Evolutionary conservation across 2,329 filamentous ascomycete species (phyloP), one percentile per base, ranked within the genome.

Genomic region (Trichoderma polysporum): DNA sequence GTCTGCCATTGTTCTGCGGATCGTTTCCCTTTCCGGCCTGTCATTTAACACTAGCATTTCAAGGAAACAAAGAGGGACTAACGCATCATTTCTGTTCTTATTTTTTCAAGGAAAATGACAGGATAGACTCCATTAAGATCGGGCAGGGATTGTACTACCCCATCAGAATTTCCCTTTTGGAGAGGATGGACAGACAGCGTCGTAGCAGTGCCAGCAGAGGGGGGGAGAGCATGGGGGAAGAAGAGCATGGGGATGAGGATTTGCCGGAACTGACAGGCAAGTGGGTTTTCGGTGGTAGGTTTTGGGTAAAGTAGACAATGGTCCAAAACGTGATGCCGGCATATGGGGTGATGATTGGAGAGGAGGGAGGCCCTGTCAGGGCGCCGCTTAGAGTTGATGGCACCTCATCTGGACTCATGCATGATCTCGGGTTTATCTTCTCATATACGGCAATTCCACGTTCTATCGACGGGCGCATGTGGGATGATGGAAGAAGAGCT

Each of bases 221-320:
- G n/a, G 37, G 19, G 37, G 56, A 31, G 17, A 41, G 54, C 25
- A 25, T 52, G n/a, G n/a, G n/a, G 27, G 49, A 25, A 53, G 22
- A 7, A 29, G 31, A 49, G 27, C 37, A 33, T 45, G 60, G 37
- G 60, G 60, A 25, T 63, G 50, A 47, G 50, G 60, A 63, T 63
- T 41, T 63, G 50, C 60, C 60, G 60, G 60, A 63, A 63, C 50
- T 63, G 60, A 63, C 60, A 63, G 60, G 60, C 60, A 63, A 63
- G 49, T 63, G 49, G 60, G 37, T 22, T 45, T 19, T 25, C 3
- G 29, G 50, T 53, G 47, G 47, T 25, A 25, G 31, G 29, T 60
- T 50, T 60, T 60, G 57, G 57, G 41, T 49, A 50, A n/a, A 54
- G 35, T 29, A 39, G 22, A 29, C 35, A 9, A n/a, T n/a, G 12